A percentile compares a stretch with the other conserved stretches of the same genome.
Evolutionary conservation across 208 protist genomes (phyloP).

Genomic region (Trypanosoma theileri): DNA sequence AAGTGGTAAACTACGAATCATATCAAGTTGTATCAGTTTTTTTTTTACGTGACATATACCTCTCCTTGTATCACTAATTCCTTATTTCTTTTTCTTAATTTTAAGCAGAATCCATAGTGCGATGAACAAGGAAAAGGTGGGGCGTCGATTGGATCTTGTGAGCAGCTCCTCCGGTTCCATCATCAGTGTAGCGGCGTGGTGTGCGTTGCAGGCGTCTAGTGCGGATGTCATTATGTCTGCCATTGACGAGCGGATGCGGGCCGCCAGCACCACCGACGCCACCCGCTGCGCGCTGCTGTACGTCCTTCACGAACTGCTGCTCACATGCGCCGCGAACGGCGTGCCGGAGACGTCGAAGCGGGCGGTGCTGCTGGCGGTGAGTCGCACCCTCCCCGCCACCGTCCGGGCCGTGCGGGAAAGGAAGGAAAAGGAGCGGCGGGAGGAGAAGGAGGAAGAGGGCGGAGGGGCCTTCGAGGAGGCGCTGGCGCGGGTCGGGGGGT

Average conservation of each 20-base stretch:
- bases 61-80: neutral
- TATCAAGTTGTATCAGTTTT: too few species aligned
- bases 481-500: constrained; percentile 54
- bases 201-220: constrained; percentile 75
- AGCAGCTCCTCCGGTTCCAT: constrained; percentile 70
- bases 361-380: constrained; percentile 57
- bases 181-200: constrained; percentile 85
- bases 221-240: constrained; percentile 65
- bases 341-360: constrained; percentile 63
- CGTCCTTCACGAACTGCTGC: constrained; percentile 83
- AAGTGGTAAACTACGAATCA: too few species aligned
- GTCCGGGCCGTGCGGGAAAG: constrained; percentile 44
- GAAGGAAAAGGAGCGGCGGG: constrained; percentile 22
- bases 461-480: constrained; percentile 39
- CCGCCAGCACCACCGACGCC: constrained; percentile 37
- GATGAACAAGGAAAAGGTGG: constrained; percentile 71
- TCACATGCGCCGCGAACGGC: constrained; percentile 68
- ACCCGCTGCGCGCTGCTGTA: constrained; percentile 69
- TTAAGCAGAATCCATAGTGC: neutral
- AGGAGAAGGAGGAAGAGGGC: constrained; percentile 26
- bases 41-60: too few species aligned
- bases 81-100: constrained; percentile 4
- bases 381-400: constrained; percentile 42
- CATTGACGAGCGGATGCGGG: constrained; percentile 57
- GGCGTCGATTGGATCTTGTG: constrained; percentile 68